phyloP scores from a whole-genome alignment of 176 grass and related monocot genomes.

The Rhipidocladum racemiflorum region DNA sequence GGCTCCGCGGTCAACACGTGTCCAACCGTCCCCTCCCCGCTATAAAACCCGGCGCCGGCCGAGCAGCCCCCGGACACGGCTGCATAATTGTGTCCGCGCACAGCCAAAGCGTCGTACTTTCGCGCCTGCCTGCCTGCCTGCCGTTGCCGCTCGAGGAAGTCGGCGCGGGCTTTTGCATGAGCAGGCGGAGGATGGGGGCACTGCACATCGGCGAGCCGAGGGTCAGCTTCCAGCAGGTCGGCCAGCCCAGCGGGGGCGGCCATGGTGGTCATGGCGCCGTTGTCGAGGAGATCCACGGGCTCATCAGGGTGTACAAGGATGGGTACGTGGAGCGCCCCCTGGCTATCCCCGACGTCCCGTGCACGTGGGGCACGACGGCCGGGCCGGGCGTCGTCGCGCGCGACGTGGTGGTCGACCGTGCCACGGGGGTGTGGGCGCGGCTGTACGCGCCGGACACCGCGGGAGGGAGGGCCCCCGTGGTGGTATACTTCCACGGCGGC shows the following conservation, averaged over 20 bases:
- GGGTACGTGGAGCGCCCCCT: conserved; percentile 76
- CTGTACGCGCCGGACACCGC: conserved; percentile 52
- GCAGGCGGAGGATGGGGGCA: conserved; percentile 58
- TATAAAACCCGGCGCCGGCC: conserved; percentile 42
- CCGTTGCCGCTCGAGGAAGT: conserved; percentile 13
- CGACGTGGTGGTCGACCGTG: conserved; percentile 51
- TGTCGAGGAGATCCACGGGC: conserved; percentile 76
- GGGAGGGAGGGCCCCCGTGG: conserved; percentile 37
- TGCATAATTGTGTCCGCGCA: conserved; percentile 38
- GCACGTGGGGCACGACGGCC: conserved; percentile 52
- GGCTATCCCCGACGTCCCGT: conserved; percentile 57
- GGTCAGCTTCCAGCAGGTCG: conserved; percentile 36
- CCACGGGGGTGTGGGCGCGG: conserved; percentile 62
- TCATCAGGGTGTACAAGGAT: conserved; percentile 69
- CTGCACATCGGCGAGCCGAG: conserved; percentile 56
- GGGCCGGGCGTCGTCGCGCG: conserved; percentile 33
- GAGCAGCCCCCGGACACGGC: not conserved
- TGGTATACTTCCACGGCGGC: conserved; percentile 96
- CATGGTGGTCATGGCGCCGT: conserved; percentile 49
- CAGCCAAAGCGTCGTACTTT: not conserved
- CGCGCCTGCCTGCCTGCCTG: conserved; percentile 1
- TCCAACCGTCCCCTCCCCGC: not conserved
- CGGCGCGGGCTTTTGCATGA: conserved; percentile 29
- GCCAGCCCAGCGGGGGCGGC: not conserved
- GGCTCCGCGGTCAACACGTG: conserved; percentile 6